Percentiles rank a stretch among this genome's conserved stretches.
phyloP scores from a whole-genome alignment of 148 eudicot species.

The Polygonum maritimum region DNA sequence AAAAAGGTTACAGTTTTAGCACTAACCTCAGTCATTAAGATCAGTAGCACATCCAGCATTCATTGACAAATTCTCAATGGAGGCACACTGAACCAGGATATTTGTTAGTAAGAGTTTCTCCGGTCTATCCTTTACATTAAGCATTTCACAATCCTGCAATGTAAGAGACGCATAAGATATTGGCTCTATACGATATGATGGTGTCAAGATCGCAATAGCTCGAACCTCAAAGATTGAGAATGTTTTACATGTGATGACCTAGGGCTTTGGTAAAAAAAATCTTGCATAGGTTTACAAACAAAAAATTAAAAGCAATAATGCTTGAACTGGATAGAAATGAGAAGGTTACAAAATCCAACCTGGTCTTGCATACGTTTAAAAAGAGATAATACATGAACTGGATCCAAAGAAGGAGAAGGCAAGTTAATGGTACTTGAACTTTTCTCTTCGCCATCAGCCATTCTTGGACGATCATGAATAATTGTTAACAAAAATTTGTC shows the following conservation, averaged over 20 bases:
- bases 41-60: too few species aligned
- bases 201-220: neutral
- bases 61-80: too few species aligned
- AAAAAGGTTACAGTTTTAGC: too few species aligned
- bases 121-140: conserved; percentile 70
- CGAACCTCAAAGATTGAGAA: neutral
- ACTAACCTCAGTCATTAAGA: too few species aligned
- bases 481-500: conserved; percentile 40
- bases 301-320: conserved; percentile 16
- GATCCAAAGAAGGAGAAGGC: conserved; percentile 27
- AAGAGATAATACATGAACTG: conserved; percentile 53
- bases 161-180: neutral
- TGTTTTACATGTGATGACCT: neutral
- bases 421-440: conserved; percentile 22
- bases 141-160: conserved; percentile 75
- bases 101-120: conserved; percentile 63
- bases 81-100: conserved; percentile 30
- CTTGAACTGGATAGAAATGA: conserved; percentile 44
- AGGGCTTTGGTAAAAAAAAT: conserved; percentile 15
- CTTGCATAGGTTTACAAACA: conserved; percentile 59
- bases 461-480: conserved; percentile 48
- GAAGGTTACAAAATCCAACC: conserved; percentile 32
- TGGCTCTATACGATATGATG: neutral
- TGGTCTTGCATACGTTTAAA: conserved; percentile 68
- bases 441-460: conserved; percentile 25